Evolutionary conservation across 1,284 basidiomycete species (phyloP).

Genomic region (Irpex sp.): DNA sequence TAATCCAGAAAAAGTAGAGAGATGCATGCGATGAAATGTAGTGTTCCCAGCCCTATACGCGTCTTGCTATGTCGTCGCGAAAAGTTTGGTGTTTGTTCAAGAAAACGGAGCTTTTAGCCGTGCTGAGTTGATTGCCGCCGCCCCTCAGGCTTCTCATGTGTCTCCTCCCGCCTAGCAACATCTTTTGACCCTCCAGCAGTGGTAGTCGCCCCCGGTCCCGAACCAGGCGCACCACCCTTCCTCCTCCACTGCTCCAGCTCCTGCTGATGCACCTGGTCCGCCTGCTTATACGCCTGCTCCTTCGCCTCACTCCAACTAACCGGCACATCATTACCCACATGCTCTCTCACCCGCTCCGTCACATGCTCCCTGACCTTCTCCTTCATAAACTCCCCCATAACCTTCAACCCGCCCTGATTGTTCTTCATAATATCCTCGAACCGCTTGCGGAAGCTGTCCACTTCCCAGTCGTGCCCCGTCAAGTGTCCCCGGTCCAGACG

Average conservation of each 20-base stretch:
- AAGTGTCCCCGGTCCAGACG: conserved; percentile 50
- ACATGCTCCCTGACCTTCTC: background rate
- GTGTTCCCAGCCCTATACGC: too few species aligned
- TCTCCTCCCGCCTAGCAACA: too few species aligned
- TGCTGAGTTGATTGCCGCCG: too few species aligned
- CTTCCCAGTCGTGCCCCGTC: conserved; percentile 20
- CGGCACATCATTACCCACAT: background rate
- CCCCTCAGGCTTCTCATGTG: too few species aligned
- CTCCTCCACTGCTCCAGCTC: background rate
- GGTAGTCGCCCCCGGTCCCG: too few species aligned
- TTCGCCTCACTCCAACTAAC: background rate
- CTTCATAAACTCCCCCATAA: conserved; percentile 3
- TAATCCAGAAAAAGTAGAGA: too few species aligned
- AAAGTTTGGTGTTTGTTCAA: too few species aligned
- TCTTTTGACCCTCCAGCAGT: too few species aligned
- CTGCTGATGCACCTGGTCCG: background rate
- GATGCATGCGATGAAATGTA: too few species aligned
- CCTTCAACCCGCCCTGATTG: conserved; percentile 15
- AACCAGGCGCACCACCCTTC: background rate
- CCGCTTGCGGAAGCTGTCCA: conserved; percentile 23
- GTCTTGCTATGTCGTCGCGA: too few species aligned
- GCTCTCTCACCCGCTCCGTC: background rate
- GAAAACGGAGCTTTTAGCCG: too few species aligned
- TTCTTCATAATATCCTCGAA: conserved; percentile 28
- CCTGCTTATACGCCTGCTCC: background rate